Base-by-base conservation (phyloP, 2,329 filamentous ascomycete species). In the Curvularia hawaiiensis region DNA sequence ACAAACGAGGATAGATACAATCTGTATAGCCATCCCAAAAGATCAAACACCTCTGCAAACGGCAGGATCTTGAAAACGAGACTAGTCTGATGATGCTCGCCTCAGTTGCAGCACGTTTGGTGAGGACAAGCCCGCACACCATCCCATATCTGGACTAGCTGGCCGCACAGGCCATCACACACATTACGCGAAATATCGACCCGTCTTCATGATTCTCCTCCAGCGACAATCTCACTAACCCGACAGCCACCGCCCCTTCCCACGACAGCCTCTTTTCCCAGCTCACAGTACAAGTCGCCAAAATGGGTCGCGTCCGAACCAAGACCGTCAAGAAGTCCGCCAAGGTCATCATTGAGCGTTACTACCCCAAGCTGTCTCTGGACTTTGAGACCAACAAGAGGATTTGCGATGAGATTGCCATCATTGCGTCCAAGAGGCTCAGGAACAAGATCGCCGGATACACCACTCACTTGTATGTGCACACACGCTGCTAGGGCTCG, bases 361-460 rank as follows among this genome's bases (percentile, higher is more conserved):
- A 78, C 73, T 79, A 96, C 85, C 95, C 95, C 79, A 92, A 92
- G 84, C 87, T 99, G 81, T 97, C 93, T 68, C 91, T 98, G 79
- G 95, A 99, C 86, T 99, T 99, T 85, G 95, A 99, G 90, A 97
- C 91, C 88, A 97, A 97, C 90, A 97, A 97, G 91, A 88, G 92
- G 77, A 96, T 98, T 78, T 98, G 95, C 86, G 95, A 98, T 92
- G 95, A 99, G 65, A 91, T 99, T 76, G 95, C 95, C 79, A 96
- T 99, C 83, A 99, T 99, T 79, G 92, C 95, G 74, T 96, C 90
- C 76, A 99, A 99, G 91, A 90, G 96, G 80, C 90, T 99, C 77
- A 90, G 95, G 85, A 99, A 99, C 90, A 99, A 99, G 84, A 73
- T 73, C 53, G 71, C 95, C 78, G 95, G 95, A 77, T 98, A 97